phyloP scores from a whole-genome alignment of 2,329 filamentous ascomycete species.

The Apiospora kogelbergensis region DNA sequence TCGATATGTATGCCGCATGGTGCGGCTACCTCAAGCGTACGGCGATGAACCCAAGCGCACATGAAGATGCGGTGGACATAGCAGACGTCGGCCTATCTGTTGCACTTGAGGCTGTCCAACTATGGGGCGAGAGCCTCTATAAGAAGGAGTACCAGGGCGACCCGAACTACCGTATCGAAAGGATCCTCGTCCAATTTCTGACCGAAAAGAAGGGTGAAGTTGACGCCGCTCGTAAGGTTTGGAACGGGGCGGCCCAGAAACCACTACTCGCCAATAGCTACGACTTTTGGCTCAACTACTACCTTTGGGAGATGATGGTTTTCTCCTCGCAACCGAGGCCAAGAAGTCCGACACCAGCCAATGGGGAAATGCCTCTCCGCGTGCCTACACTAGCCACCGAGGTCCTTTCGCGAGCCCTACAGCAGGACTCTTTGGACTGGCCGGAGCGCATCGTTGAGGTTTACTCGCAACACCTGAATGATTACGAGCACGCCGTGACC shows the following conservation, averaged over 20 bases:
- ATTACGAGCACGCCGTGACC: conserved; percentile 78
- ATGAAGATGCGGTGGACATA: conserved; percentile 82
- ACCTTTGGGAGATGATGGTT: conserved; percentile 83
- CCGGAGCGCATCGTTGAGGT: conserved; percentile 75
- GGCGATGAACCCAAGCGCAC: conserved; percentile 71
- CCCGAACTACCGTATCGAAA: conserved; percentile 82
- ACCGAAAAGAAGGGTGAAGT: conserved; percentile 80
- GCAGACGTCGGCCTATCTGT: conserved; percentile 87
- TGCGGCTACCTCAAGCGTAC: conserved; percentile 88
- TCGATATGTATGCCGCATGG: conserved; percentile 93
- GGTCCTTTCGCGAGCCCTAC: conserved; percentile 71
- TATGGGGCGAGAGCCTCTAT: conserved; percentile 74
- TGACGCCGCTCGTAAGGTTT: conserved; percentile 74
- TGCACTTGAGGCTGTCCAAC: conserved; percentile 80
- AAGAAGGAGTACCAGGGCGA: conserved; percentile 80
- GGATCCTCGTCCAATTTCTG: conserved; percentile 88
- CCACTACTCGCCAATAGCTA: conserved; percentile 72
- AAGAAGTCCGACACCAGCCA: conserved; percentile 49
- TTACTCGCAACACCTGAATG: conserved; percentile 79
- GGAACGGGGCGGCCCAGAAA: conserved; percentile 67
- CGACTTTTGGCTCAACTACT: conserved; percentile 93
- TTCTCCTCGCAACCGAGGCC: conserved; percentile 33
- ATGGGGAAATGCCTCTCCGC: conserved; percentile 48
- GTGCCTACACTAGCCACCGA: conserved; percentile 73
- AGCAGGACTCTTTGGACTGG: conserved; percentile 66